Evolutionary conservation across 345 rosid genomes (phyloP).

Genomic region (Angophora floribunda): DNA sequence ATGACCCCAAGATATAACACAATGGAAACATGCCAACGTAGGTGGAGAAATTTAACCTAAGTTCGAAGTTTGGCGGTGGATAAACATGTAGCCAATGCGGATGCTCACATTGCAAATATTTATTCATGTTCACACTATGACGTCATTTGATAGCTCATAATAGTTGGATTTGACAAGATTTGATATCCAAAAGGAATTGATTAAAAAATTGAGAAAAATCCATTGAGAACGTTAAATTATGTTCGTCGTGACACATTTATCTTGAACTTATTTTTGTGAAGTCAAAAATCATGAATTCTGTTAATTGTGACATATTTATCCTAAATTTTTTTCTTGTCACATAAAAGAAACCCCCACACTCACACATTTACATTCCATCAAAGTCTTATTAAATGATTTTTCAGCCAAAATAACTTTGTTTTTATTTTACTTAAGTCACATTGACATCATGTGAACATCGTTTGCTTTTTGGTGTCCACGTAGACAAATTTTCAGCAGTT

Average conservation of each 20-base stretch:
- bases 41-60: neutral
- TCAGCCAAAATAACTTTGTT: neutral
- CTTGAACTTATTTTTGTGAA: neutral
- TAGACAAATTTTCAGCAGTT: neutral
- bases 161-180: neutral
- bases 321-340: neutral
- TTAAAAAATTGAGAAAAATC: neutral
- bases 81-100: neutral
- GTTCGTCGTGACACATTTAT: neutral
- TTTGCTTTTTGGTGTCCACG: neutral
- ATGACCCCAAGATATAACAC: neutral
- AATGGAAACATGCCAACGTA: neutral
- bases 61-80: neutral
- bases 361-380: neutral
- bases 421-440: neutral
- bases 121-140: neutral
- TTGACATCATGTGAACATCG: rapidly evolving
- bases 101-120: neutral
- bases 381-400: neutral
- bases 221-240: neutral
- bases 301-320: too few species aligned
- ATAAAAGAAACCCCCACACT: neutral
- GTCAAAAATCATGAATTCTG: neutral
- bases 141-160: neutral
- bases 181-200: neutral